Evolutionary conservation across 768 basidiomycete genomes (phyloP), one percentile per base, ranked within the genome.

Genomic region (Lentinula guzmanii): DNA sequence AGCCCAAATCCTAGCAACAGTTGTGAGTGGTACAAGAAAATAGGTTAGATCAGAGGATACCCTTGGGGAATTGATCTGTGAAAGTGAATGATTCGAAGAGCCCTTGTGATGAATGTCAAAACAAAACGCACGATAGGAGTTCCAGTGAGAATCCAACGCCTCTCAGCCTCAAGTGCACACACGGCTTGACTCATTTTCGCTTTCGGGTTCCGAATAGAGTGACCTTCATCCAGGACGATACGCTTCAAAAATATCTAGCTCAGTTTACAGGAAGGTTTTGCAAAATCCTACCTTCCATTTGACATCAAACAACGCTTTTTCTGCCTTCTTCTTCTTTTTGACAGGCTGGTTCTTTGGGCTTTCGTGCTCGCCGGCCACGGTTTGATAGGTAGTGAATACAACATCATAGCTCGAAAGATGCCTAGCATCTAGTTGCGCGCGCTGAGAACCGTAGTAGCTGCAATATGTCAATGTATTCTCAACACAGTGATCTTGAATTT

Each of bases 151-250:
- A 85, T 82, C 91, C 91, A 93, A 51, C 91, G 86, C 62, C 87
- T 83, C 65, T 93, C 82, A 0, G 87, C 89, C 16, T 74, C 72
- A 24, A 93, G 75, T 16, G 71, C 83, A 61, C 78, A 85, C 1
- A 86, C 84, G 0, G 90, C 87, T 65, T 80, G 77, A 8, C 91
- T 81, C 83, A 90, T 91, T 76, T 94, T 92, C 0, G 94, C 93
- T 71, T 81, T 89, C 2, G 90, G 83, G 70, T 96, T 97, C 56
- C 93, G 85, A 64, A 97, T 88, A 28, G 70, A 86, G 68, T 97
- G 95, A 0, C 92, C 95, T 74, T 97, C 95, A 65, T 97, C 95
- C 4, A 95, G 76, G 21, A 96, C 84, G 45, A 95, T 70, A 61
- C 95, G 79, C 86, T 90, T 43, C 3, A 24, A n/a, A 33, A 3